Evolutionary conservation across 768 basidiomycete species (phyloP).

Genomic region (Phylloporus scabripes): DNA sequence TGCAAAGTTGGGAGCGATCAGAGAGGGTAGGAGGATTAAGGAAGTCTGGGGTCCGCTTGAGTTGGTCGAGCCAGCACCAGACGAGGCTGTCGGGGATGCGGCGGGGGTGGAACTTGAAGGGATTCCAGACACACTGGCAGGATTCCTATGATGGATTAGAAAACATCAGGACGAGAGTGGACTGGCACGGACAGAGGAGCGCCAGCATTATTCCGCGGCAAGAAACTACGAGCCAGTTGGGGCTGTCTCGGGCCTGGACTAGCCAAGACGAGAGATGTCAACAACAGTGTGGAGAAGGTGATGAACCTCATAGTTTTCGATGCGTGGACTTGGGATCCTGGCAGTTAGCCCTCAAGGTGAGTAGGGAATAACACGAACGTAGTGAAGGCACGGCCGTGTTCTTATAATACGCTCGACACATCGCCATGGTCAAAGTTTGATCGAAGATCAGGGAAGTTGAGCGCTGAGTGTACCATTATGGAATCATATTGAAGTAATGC

Average conservation of each 20-base stretch:
- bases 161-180: not conserved
- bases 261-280: conserved; percentile 30
- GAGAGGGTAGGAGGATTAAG: conserved; percentile 39
- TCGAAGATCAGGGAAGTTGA: not conserved
- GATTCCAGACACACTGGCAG: not conserved
- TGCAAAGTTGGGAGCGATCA: conserved; percentile 53
- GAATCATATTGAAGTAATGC: not conserved
- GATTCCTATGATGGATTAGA: conserved; percentile 10
- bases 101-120: conserved; percentile 1
- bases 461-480: not conserved
- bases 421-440: not conserved
- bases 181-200: conserved; percentile 39
- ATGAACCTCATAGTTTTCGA: conserved; percentile 35
- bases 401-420: not conserved
- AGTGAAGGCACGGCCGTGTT: not conserved
- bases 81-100: not conserved
- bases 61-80: conserved; percentile 9
- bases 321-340: not conserved
- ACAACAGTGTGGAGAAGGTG: conserved; percentile 30
- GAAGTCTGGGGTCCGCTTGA: conserved; percentile 21
- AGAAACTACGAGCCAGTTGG: conserved; percentile 16
- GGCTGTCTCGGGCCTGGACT: conserved; percentile 34
- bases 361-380: not conserved
- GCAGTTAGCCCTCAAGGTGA: conserved; percentile 15
- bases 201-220: conserved; percentile 37